Evolutionary conservation across 2,329 filamentous ascomycete genomes (phyloP), one percentile per base, ranked within the genome.

Genomic region (Fusarium begoniae): DNA sequence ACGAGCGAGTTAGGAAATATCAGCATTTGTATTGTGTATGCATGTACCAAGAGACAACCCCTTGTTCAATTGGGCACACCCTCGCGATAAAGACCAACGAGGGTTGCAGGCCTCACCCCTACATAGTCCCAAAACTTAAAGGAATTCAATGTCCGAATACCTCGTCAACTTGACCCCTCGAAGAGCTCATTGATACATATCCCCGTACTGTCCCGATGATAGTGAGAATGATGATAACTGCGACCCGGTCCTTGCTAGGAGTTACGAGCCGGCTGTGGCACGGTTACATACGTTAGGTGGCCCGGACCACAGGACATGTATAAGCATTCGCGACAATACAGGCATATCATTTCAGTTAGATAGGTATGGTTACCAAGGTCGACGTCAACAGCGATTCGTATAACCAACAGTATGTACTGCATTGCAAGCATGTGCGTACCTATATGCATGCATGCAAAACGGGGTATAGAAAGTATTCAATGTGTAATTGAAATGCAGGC

Each of bases 141-240:
- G 72, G 68, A 74, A 74, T 74, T 70, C 67, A 69, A 74, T 74
- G 67, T 74, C 72, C 72, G 70, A 44, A 43, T 56, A 32, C 40
- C 37, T 50, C 12, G 30, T 44, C 41, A 40, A 40, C 35, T 35
- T 41, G 32, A 26, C n/a, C 38, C 56, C 35, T 32, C 59, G 24
- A 65, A 38, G 45, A 50, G 20, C 66, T 47, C 40, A 26, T 41
- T 69, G 28, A 45, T 51, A 65, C 40, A 43, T 40, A 28, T 48
- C 26, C 66, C 75, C 74, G 76, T 78, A 37, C 70, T 66, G 68
- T 51, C 55, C 72, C 75, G 72, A 74, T 54, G 66, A 47, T 48
- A 41, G n/a, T 69, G 45, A 65, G 43, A 58, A 45, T 64, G 67
- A 47, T 50, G 35, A 35, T 45, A 60, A 51, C 44, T 65, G 44